phyloP scores from a whole-genome alignment of 371 early-diverging fungal species.

The Mortierella polycephala region DNA sequence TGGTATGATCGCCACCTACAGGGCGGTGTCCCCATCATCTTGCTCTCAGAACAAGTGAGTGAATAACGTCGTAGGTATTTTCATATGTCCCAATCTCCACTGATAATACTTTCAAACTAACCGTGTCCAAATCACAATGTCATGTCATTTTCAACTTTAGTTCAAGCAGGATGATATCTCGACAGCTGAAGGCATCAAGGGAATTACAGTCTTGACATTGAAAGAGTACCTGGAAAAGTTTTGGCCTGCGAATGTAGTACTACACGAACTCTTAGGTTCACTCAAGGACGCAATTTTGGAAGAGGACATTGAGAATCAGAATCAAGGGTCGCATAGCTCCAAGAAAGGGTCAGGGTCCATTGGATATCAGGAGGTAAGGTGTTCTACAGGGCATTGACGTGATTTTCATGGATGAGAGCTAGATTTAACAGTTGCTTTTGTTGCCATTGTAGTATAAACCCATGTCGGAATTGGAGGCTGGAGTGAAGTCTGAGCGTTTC shows the following conservation, averaged over 20 bases:
- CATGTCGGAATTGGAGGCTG: constrained; percentile 66
- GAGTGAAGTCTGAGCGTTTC: constrained; percentile 67
- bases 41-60: constrained; percentile 63
- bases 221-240: constrained; percentile 59
- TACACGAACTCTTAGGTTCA: constrained; percentile 60
- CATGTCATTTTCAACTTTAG: constrained; percentile 13
- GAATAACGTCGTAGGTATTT: constrained; percentile 12
- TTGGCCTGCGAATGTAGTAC: constrained; percentile 54
- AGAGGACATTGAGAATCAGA: constrained; percentile 56
- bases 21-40: constrained; percentile 57
- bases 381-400: too few species aligned
- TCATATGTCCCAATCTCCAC: background rate
- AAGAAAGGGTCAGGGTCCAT: constrained; percentile 50
- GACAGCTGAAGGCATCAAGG: constrained; percentile 6
- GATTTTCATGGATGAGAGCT: background rate
- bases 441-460: constrained; percentile 62
- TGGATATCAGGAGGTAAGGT: constrained; percentile 64
- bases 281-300: constrained; percentile 67
- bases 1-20: constrained; percentile 69
- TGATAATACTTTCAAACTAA: too few species aligned
- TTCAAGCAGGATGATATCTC: constrained; percentile 25
- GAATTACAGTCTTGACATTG: constrained; percentile 35
- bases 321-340: constrained; percentile 12
- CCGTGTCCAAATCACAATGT: constrained; percentile 4
- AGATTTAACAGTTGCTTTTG: background rate